Conservation (phyloP, 768 basidiomycete genomes). For the Pleurotus platypus region DNA sequence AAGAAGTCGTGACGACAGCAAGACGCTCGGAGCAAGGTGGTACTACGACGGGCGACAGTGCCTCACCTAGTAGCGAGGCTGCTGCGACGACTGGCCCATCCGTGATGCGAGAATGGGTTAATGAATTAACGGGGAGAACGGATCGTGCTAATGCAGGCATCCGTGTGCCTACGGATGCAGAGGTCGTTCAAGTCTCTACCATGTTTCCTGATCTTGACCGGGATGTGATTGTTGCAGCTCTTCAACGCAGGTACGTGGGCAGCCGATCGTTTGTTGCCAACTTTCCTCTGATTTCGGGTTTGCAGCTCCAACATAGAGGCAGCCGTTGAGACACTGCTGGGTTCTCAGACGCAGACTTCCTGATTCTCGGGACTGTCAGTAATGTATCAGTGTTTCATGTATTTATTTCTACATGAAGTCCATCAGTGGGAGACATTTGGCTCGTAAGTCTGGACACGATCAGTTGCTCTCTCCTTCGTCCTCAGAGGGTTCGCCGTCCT, state of each 20-base stretch:
- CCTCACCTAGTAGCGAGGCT: constrained; percentile 17
- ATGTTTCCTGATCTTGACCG: constrained; percentile 86
- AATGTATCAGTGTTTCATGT: constrained; percentile 5
- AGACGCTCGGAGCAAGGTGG: constrained; percentile 25
- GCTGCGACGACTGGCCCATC: constrained; percentile 32
- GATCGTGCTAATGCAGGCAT: constrained; percentile 53
- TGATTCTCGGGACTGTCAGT: neutral
- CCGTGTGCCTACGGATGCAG: constrained; percentile 69
- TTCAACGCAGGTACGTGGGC: constrained; percentile 72
- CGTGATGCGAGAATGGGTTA: constrained; percentile 76
- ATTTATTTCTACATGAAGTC: neutral
- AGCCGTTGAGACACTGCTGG: constrained; percentile 78
- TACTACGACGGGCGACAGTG: constrained; percentile 18
- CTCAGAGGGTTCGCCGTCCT: constrained; percentile 50
- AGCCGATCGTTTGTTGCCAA: constrained; percentile 9
- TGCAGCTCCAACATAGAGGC: constrained; percentile 72
- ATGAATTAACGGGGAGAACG: constrained; percentile 68
- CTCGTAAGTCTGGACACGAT: neutral
- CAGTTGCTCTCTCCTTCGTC: constrained; percentile 35
- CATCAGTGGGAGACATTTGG: neutral
- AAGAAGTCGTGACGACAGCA: constrained; percentile 66
- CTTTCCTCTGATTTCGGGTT: constrained; percentile 5
- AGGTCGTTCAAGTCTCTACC: constrained; percentile 66
- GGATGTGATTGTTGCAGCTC: constrained; percentile 67
- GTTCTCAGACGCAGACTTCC: constrained; percentile 34